Evolutionary conservation across 2,329 filamentous ascomycete species (phyloP).

Genomic region (Golovinomyces cichoracearum): DNA sequence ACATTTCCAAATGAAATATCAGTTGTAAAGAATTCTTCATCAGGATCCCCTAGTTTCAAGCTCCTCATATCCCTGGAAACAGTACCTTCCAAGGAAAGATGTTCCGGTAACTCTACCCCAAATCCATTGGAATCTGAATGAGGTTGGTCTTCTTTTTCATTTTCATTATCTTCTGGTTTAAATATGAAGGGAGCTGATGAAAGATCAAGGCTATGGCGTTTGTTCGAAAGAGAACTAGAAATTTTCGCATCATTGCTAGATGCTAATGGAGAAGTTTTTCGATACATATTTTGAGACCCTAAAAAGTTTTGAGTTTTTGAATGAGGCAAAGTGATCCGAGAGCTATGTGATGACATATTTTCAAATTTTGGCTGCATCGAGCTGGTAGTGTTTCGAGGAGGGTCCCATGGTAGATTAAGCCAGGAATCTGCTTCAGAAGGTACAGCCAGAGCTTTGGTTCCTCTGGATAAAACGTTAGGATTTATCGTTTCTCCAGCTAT

Average conservation of each 20-base stretch:
- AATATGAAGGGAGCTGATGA: constrained; percentile 20
- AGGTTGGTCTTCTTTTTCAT: constrained; percentile 14
- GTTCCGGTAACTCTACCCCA: constrained; percentile 13
- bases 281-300: constrained; percentile 19
- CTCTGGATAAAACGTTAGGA: constrained; percentile 30
- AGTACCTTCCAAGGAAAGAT: constrained; percentile 20
- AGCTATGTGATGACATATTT: constrained; percentile 21
- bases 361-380: constrained; percentile 20
- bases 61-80: constrained; percentile 28
- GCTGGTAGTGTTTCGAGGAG: constrained; percentile 21
- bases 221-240: constrained; percentile 15
- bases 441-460: constrained; percentile 41
- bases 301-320: constrained; percentile 15
- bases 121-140: constrained; percentile 7
- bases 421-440: constrained; percentile 44
- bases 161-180: constrained; percentile 10
- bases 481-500: constrained; percentile 17
- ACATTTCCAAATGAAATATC: constrained; percentile 8
- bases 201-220: constrained; percentile 20
- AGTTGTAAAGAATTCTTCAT: constrained; percentile 16
- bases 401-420: constrained; percentile 32
- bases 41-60: constrained; percentile 28
- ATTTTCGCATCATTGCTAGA: constrained; percentile 19
- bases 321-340: constrained; percentile 19
- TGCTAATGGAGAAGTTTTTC: constrained; percentile 19